Base-by-base conservation (phyloP, 202 grass and related monocot species). In the Panicum hallii region DNA sequence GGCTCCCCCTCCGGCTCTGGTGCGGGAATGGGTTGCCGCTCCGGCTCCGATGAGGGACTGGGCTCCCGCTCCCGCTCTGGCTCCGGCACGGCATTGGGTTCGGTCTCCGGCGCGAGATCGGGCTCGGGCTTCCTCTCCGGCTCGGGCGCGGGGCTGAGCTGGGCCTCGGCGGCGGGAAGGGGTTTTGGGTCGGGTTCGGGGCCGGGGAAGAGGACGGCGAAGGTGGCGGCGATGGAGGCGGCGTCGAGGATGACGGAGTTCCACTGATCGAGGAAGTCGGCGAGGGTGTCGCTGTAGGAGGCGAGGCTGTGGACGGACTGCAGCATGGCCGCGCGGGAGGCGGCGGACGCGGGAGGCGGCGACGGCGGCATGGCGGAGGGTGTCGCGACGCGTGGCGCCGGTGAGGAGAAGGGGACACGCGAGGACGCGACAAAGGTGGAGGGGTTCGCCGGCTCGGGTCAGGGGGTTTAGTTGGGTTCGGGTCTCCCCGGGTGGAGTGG, bases 261-360 rank as follows among this genome's bases (percentile, higher is more conserved):
- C 91, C 91, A 93, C 75, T 86, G 85, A 43, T 48, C 69, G 69
- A 85, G 68, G 86, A 93, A 91, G 41, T 87, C 83, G 15, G 72
- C 68, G 42, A 93, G 75, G 23, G 43, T 38, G 28, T 75, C 86
- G 48, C 50, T 63, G 83, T 84, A 90, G 50, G 52, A 40, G 44
- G 65, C 42, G 65, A 93, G 50, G 43, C 20, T 32, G 70, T 60
- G 32, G 34, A 93, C 11, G 19, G 88, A 56, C 20, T 10, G n/a
- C 36, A 81, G 34, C 48, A 84, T 16, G 9, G 70, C 23, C 0
- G 34, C 26, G 34, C 56, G 47, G 9, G 69, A 23, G 15, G n/a
- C 79, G 14, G 46, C 14, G 10, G 71, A 1, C 5, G 67, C 36
- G 43, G 63, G 47, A 38, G 43, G 34, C 11, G 11, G 74, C n/a